Base-by-base conservation (phyloP, 306 rosid species). In the Fragaria ananassa region DNA sequence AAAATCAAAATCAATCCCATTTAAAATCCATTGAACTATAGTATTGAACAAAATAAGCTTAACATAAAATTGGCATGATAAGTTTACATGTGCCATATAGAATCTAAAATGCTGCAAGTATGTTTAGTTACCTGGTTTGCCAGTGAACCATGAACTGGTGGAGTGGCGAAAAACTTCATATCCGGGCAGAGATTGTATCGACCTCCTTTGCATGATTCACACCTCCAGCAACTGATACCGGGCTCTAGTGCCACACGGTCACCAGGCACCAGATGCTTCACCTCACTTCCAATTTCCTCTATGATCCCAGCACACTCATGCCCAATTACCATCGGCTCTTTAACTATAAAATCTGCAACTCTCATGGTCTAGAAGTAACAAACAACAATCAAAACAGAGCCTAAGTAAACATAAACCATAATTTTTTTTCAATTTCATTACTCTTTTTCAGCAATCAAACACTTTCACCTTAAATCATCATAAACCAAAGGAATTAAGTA, bases 301-400 rank as follows among this genome's bases (percentile, higher is more conserved):
- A 93, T 82, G 58, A 89, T 81, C 83, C 98, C 98, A 69, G 97
- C 97, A 78, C 98, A 91, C 85, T 93, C 98, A 75, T 93, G 98
- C 69, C 98, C 97, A 62, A 93, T 89, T 4, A 91, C 97, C 96
- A 93, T 93, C 50, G 98, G 98, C 86, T 93, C 96, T 82, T 81
- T 85, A 45, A 91, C 97, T 35, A 91, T 42, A 66, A 83, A 91
- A 79, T 93, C 88, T 39, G 98, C 98, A 69, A 81, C 83, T 80
- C 87, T 91, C 92, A 93, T 2, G 31, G 85, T 78, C 98, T 93
- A 87, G 75, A 71, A 80, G 70, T 19, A 79, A 82, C 11, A 11
- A 65, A 72, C 53, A 83, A 64, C 60, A 81, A 75, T 27, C 68
- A 45, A 77, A 51, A 50, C 68, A 51, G 27, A 31, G 34, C 34